Base-by-base conservation (phyloP, 192 early-diverging fungal species). In the Coemansia sp. region DNA sequence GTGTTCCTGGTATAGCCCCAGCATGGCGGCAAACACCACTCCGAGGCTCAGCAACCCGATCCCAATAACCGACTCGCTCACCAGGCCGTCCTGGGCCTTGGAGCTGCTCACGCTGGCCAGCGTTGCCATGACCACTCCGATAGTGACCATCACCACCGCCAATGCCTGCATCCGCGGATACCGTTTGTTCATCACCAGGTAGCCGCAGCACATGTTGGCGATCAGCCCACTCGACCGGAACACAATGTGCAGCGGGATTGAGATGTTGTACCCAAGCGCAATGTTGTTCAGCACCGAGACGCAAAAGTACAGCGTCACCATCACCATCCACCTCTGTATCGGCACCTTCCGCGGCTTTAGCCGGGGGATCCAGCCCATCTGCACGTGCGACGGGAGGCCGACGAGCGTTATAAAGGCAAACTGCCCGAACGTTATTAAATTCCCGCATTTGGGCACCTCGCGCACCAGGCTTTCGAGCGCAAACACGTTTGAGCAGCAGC, bases 231-330 rank as follows among this genome's bases (percentile, higher is more conserved):
- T 89, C 6, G 88, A 90, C 22, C 94, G 78, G 65, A 96, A 96
- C 29, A 96, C 89, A 48, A 96, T 96, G 67, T 96, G 92, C 52
- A 96, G 48, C 12, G 94, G 94, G 31, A 96, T 88, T 19, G 92
- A 85, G 30, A 96, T 90, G 27, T 82, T 75, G 66, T 84, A 93
- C 5, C 87, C 89, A 8, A 94, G 77, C 0, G 92, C 87, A 65
- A 85, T 68, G 64, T 95, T 95, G 62, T 94, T 94, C 50, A 93
- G 68, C 5, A 92, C 82, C 0, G 91, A 92, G 6, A 89, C 88
- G 4, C 73, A 68, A 61, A 91, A 92, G 58, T 91, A 94, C 64
- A 94, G 54, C 23, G 81, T 63, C 1, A 96, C 94, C 62, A 92
- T 88, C 6, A 82, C 66, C 25, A 86, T 12, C 92, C 92, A 96